Conservation (phyloP, 805 yeast species). For the Monosporozyma aquatica region DNA sequence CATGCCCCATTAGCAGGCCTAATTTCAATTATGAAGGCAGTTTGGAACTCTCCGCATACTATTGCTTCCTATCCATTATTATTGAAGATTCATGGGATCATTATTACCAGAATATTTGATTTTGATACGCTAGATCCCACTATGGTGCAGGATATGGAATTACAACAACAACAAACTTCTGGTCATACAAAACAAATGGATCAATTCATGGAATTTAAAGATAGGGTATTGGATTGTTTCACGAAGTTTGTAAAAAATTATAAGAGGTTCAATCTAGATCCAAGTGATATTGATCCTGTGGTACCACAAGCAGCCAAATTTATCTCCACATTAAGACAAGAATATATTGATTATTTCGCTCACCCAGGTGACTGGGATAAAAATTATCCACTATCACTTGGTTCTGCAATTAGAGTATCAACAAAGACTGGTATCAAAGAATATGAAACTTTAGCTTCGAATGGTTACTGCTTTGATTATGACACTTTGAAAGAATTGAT, state of each 20-base stretch:
- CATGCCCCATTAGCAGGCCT: constrained; percentile 24
- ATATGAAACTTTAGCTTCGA: constrained; percentile 16
- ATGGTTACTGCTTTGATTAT: constrained; percentile 28
- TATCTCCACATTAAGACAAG: constrained; percentile 17
- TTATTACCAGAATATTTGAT: constrained; percentile 32
- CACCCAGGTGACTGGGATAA: constrained; percentile 31
- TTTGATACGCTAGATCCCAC: constrained; percentile 17
- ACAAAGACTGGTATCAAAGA: constrained; percentile 21
- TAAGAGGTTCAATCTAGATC: constrained; percentile 21
- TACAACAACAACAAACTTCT: not conserved
- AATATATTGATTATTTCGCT: constrained; percentile 16
- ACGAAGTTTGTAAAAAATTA: constrained; percentile 18
- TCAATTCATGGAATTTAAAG: constrained; percentile 27
- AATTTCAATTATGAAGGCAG: constrained; percentile 23
- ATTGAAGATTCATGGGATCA: constrained; percentile 28
- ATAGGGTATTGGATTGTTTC: constrained; percentile 24
- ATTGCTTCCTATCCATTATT: constrained; percentile 19
- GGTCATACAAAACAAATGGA: constrained; percentile 4
- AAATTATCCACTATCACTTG: constrained; percentile 24
- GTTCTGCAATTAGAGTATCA: constrained; percentile 21
- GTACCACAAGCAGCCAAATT: constrained; percentile 26
- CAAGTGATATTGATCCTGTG: constrained; percentile 17
- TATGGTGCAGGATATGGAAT: not conserved
- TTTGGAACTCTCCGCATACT: constrained; percentile 26
- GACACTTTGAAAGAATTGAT: constrained; percentile 27